A percentile compares a stretch with the other conserved stretches of the same genome.
Conservation (phyloP, 768 basidiomycete species). For the Atractiella rhizophila region DNA sequence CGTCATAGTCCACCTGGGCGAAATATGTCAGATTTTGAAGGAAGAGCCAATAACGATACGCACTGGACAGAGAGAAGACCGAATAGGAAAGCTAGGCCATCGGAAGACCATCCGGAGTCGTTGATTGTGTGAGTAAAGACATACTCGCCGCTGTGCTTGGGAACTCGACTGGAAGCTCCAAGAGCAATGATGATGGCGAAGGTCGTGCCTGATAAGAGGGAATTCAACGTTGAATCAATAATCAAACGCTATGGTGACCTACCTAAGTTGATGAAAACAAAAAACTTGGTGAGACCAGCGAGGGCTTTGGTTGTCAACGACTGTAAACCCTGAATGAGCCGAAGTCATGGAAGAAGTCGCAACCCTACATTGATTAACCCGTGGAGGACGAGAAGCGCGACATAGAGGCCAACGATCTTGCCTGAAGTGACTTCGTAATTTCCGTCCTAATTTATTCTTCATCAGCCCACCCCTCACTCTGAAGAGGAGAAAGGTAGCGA, state of each 20-base stretch:
- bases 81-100: constrained; percentile 57
- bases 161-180: constrained; percentile 38
- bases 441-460: not conserved
- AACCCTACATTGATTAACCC: constrained; percentile 44
- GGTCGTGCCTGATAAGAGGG: too few relatives aligned
- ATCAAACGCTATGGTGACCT: too few relatives aligned
- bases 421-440: constrained; percentile 37
- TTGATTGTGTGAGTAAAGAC: constrained; percentile 57
- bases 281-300: constrained; percentile 43
- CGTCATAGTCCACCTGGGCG: constrained; percentile 6
- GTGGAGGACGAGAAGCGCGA: constrained; percentile 48
- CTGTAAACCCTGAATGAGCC: too few relatives aligned
- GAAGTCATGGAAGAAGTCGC: too few relatives aligned
- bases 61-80: constrained; percentile 68
- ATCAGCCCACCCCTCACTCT: too few relatives aligned
- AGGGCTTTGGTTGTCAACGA: constrained; percentile 39
- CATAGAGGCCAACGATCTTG: constrained; percentile 53
- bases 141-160: constrained; percentile 51
- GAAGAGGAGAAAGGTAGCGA: constrained; percentile 8
- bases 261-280: constrained; percentile 81
- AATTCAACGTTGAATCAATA: too few relatives aligned
- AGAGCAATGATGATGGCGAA: constrained; percentile 63
- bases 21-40: too few relatives aligned
- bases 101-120: constrained; percentile 50
- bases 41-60: too few relatives aligned